Evolutionary conservation across 2,329 filamentous ascomycete species (phyloP).

Genomic region (Emmonsiellopsis sp.): DNA sequence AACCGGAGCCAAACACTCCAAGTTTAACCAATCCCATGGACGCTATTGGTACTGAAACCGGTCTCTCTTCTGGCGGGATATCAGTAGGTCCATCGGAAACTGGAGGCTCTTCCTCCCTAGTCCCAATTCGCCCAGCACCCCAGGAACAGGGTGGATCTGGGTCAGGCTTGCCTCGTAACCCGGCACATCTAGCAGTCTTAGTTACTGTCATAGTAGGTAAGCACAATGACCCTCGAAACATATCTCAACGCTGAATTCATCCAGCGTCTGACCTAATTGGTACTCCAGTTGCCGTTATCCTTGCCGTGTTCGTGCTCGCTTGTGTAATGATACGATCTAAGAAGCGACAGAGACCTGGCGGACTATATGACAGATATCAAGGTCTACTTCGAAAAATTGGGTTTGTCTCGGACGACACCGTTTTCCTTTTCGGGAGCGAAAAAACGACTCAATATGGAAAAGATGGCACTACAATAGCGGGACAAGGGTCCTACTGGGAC

Average conservation of each 20-base stretch:
- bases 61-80: too few relatives aligned
- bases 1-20: not conserved
- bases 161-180: not conserved
- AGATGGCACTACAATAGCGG: not conserved
- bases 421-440: not conserved
- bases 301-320: not conserved
- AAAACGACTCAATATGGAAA: not conserved
- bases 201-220: conserved; percentile 2
- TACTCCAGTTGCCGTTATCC: not conserved
- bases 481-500: conserved; percentile 6
- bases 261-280: not conserved
- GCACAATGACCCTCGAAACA: not conserved
- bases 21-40: not conserved
- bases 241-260: not conserved
- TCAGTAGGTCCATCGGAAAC: not conserved
- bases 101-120: not conserved
- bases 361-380: conserved; percentile 1
- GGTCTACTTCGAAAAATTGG: not conserved
- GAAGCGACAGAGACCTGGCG: not conserved
- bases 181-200: conserved; percentile 3
- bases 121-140: not conserved
- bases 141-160: not conserved
- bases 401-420: not conserved
- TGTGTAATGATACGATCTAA: not conserved
- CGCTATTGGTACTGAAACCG: not conserved